Evolutionary conservation across 768 basidiomycete genomes (phyloP), one percentile per base, ranked within the genome.

Genomic region (Macrolepiota fuliginosa): DNA sequence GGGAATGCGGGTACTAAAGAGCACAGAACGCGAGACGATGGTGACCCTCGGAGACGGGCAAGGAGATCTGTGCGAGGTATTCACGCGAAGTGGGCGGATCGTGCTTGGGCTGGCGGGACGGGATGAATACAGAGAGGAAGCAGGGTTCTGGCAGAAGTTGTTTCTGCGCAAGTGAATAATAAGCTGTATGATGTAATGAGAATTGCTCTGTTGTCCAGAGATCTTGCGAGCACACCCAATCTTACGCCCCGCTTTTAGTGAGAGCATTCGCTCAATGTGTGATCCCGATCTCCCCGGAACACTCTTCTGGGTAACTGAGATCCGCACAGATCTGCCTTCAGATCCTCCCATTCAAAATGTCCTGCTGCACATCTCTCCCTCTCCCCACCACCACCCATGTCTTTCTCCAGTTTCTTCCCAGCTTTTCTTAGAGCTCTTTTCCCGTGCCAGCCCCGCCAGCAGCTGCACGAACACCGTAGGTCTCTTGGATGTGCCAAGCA

Each of bases 91-190:
- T 42, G 81, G 81, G 12, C 74, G 72, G 51, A 63, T 83, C 36
- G 65, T 77, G n/a, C 68, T 84, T 7, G 81, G 82, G 27, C 61
- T 83, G 53, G 74, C 73, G 54, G 79, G 77, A 12, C 67, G 69
- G 58, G 82, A 84, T 63, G 73, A 62, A 17, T 74, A 73, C 39
- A 63, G 69, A 24, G 65, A 69, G 32, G 68, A 70, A 46, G 62
- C 66, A 49, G 75, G 79, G 5, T 73, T 82, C 50, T 81, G 80
- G 81, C 68, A 76, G 64, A 76, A 72, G 64, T 56, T 81, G 42
- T 69, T 66, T 59, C 54, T 73, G 24, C 50, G 61, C 36, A 54
- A 39, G 9, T 54, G 35, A 37, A 11, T 37, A 35, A 39, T 39
- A 54, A 35, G 46, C 54, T 15, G 27, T 24, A 49, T 59, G 51